These are phyloP conservation scores for Ramaria rubella DNA, from an alignment of 768 basidiomycete genomes.

Conservation along the genomic window DNA sequence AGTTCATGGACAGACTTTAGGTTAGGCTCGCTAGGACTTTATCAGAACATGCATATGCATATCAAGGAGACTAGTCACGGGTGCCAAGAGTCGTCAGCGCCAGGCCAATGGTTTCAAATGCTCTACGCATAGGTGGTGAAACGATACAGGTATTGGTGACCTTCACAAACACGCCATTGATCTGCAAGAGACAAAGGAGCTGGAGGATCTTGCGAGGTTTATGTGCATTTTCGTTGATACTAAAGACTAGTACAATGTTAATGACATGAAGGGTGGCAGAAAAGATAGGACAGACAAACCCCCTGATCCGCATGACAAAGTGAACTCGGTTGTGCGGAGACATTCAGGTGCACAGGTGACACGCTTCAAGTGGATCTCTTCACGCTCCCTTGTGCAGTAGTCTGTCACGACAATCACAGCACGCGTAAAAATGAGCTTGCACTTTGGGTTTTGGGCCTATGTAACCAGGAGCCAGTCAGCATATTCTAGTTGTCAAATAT, in stretches of 20 bases:
- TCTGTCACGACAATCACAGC: constrained; percentile 98
- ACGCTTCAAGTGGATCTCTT: constrained; percentile 93
- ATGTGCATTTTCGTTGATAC: constrained; percentile 99
- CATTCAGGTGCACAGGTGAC: constrained; percentile 88
- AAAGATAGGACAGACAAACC: constrained; percentile 46
- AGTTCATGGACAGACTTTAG: constrained; percentile 94
- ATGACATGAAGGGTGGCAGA: neutral
- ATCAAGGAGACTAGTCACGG: constrained; percentile 1
- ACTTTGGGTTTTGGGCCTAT: constrained; percentile 84
- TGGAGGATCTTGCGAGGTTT: constrained; percentile 99
- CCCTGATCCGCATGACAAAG: constrained; percentile 96
- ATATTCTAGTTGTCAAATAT: too few species aligned
- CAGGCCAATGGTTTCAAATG: constrained; percentile 95
- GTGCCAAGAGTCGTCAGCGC: constrained; percentile 98
- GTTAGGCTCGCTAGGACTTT: constrained; percentile 73
- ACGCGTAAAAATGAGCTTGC: constrained; percentile 98
- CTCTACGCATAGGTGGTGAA: constrained; percentile 95
- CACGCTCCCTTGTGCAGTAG: constrained; percentile 86
- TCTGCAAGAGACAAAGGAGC: constrained; percentile 95
- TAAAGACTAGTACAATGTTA: constrained; percentile 29
- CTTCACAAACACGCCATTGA: constrained; percentile 98
- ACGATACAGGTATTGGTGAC: constrained; percentile 95
- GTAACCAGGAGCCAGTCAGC: constrained; percentile 9
- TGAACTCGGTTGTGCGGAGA: constrained; percentile 93
- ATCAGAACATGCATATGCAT: neutral